A percentile compares a stretch with the other conserved stretches of the same genome.
phyloP scores from a whole-genome alignment of 78 protist species.

The Dictyostelium firmibasis region DNA sequence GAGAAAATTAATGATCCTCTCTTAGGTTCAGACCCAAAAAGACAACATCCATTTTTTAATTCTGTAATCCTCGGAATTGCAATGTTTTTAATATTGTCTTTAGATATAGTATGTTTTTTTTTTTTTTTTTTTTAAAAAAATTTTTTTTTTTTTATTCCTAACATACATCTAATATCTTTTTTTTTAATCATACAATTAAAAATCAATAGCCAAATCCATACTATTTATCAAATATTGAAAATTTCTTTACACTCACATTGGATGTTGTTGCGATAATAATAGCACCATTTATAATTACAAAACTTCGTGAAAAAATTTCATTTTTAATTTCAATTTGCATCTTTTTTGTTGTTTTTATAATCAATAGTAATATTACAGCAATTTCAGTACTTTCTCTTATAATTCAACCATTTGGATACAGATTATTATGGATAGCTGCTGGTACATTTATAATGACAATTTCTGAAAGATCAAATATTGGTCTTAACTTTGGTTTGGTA shows the following conservation, averaged over 20 bases:
- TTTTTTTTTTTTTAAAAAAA: not conserved
- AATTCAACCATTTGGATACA: not conserved
- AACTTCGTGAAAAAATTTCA: not conserved
- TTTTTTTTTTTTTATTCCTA: not conserved
- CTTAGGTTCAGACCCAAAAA: not conserved
- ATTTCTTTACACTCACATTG: not conserved
- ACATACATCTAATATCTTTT: too few species aligned
- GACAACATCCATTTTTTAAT: not conserved
- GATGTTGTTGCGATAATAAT: not conserved
- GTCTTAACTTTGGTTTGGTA: not conserved
- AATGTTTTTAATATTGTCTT: not conserved
- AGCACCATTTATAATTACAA: not conserved
- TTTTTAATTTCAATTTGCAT: not conserved
- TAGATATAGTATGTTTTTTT: not conserved
- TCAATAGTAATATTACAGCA: not conserved
- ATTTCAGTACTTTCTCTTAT: not conserved
- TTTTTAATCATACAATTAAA: too few species aligned
- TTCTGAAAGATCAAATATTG: not conserved
- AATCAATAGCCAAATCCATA: too few species aligned
- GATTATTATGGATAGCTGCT: not conserved
- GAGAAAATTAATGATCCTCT: not conserved
- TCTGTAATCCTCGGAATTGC: not conserved
- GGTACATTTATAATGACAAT: not conserved
- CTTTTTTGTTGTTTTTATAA: not conserved
- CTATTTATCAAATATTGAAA: not conserved